phyloP scores from a whole-genome alignment of 2,329 filamentous ascomycete genomes.

The Rhynchosporium graminicola region DNA sequence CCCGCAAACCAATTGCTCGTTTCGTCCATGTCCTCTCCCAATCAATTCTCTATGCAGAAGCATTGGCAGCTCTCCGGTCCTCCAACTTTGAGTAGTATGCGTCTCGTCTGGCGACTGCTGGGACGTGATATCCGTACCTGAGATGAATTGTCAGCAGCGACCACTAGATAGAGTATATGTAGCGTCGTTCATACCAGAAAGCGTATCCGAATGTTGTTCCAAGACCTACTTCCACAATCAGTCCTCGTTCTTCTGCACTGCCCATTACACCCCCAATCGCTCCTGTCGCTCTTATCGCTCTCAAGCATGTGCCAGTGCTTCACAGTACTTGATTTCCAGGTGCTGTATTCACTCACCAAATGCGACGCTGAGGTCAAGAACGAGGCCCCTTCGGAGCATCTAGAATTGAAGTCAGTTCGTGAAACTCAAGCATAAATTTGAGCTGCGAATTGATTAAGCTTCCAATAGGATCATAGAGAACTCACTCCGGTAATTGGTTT shows the following conservation, averaged over 20 bases:
- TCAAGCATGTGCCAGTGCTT: not conserved
- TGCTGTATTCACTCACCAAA: constrained; percentile 49
- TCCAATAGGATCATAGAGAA: constrained; percentile 4
- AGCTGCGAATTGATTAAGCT: not conserved
- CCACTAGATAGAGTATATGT: not conserved
- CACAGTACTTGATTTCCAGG: not conserved
- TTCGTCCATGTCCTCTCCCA: constrained; percentile 12
- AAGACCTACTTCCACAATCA: constrained; percentile 47
- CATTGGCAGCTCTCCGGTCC: constrained; percentile 42
- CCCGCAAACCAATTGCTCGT: constrained; percentile 4
- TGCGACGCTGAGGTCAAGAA: constrained; percentile 58
- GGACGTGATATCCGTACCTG: constrained; percentile 47
- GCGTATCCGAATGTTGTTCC: constrained; percentile 54
- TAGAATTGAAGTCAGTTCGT: constrained; percentile 41
- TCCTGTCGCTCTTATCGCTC: not conserved
- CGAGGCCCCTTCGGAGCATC: constrained; percentile 60
- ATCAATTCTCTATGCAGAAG: constrained; percentile 30
- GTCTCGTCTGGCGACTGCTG: constrained; percentile 44
- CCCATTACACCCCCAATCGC: not conserved
- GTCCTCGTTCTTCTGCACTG: constrained; percentile 9
- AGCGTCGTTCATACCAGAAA: constrained; percentile 51
- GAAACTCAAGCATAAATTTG: constrained; percentile 19
- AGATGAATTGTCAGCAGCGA: constrained; percentile 16
- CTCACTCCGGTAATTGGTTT: constrained; percentile 44
- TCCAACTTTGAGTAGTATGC: constrained; percentile 46